Evolutionary conservation across 352 stramenopile species (phyloP).

Genomic region (Phytophthora cajani): DNA sequence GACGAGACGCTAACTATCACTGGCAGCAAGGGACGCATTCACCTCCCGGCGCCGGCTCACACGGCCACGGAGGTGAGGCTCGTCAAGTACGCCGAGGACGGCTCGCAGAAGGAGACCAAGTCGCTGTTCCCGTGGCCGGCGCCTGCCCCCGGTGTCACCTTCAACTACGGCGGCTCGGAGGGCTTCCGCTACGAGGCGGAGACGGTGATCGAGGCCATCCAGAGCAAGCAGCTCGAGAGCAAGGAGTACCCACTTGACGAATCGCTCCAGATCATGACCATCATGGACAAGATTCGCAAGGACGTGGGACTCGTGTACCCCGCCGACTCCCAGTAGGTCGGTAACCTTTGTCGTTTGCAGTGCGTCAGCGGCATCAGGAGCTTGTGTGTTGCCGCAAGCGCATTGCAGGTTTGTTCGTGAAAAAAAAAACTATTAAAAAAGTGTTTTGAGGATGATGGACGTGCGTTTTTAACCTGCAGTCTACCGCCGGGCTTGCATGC

Average conservation of each 20-base stretch:
- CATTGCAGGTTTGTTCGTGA: not conserved
- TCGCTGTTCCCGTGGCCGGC: conserved; percentile 52
- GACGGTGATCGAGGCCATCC: conserved; percentile 66
- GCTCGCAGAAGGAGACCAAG: conserved; percentile 34
- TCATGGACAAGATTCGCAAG: conserved; percentile 70
- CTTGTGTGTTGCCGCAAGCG: not conserved
- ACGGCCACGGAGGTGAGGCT: conserved; percentile 52
- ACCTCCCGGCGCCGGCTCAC: conserved; percentile 59
- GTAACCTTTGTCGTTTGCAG: not conserved
- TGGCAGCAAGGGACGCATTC: conserved; percentile 68
- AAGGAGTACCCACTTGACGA: conserved; percentile 58
- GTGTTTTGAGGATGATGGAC: not conserved
- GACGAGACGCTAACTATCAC: conserved; percentile 75
- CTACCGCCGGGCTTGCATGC: not conserved
- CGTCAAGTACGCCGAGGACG: conserved; percentile 16
- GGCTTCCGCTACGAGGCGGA: conserved; percentile 81
- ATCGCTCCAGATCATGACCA: conserved; percentile 55
- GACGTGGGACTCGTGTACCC: conserved; percentile 57
- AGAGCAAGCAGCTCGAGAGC: conserved; percentile 49
- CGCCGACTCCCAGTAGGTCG: conserved; percentile 25
- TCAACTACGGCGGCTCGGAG: conserved; percentile 56
- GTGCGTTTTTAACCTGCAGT: too few species aligned
- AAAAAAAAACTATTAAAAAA: not conserved
- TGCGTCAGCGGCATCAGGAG: not conserved
- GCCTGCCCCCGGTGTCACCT: conserved; percentile 49